Conservation (phyloP, 2,329 filamentous ascomycete species). For the Colletotrichum theobromicola region DNA sequence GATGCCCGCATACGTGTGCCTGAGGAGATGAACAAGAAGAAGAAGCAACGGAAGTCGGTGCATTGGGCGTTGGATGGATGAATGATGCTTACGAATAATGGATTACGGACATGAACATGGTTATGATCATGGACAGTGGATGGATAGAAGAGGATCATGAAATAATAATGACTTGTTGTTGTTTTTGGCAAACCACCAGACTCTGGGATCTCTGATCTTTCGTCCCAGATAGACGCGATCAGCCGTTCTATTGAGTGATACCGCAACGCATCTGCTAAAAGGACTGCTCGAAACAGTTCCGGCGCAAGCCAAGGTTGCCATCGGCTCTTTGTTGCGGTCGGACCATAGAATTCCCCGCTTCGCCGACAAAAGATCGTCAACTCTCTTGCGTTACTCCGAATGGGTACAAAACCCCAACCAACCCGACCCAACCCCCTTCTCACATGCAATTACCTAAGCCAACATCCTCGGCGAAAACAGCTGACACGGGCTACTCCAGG, state of each 20-base stretch:
- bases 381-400: background rate
- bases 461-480: constrained; percentile 10
- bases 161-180: background rate
- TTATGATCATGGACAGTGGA: background rate
- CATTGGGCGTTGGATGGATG: constrained; percentile 11
- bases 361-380: background rate
- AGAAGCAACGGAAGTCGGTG: constrained; percentile 8
- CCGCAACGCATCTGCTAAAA: background rate
- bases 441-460: constrained; percentile 17
- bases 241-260: background rate
- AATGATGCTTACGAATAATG: background rate
- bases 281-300: background rate
- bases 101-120: background rate
- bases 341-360: background rate
- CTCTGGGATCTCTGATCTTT: background rate
- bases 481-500: background rate
- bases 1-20: constrained; percentile 1
- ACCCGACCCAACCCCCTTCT: constrained; percentile 1
- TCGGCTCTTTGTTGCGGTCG: background rate
- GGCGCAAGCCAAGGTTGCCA: background rate
- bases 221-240: background rate
- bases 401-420: background rate
- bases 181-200: background rate
- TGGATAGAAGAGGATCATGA: background rate
- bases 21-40: background rate